A percentile compares a stretch with the other conserved stretches of the same genome.
phyloP scores from a whole-genome alignment of 2,329 filamentous ascomycete genomes.

The Sporothrix schenckii region DNA sequence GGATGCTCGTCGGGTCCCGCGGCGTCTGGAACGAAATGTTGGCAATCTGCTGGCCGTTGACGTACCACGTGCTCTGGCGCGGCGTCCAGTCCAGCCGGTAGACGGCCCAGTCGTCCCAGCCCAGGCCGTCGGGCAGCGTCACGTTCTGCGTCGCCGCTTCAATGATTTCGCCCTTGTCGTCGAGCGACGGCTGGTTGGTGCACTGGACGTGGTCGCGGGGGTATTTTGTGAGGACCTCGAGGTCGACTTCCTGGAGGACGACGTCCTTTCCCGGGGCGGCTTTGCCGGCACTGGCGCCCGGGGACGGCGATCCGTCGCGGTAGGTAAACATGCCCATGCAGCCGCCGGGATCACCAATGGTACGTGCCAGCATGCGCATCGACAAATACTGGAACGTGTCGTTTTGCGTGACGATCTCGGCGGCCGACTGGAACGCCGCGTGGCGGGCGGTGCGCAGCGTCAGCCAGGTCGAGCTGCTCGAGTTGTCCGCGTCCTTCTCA shows the following conservation, averaged over 20 bases:
- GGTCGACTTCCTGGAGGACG: conserved; percentile 54
- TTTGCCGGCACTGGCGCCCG: too few relatives aligned
- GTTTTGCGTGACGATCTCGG: conserved; percentile 51
- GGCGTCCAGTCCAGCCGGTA: conserved; percentile 65
- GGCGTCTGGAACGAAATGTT: conserved; percentile 61
- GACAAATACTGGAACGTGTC: conserved; percentile 48
- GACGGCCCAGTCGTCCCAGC: conserved; percentile 60
- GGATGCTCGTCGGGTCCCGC: conserved; percentile 54
- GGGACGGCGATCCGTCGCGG: conserved; percentile 35
- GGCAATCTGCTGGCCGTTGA: conserved; percentile 55
- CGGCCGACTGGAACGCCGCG: conserved; percentile 50
- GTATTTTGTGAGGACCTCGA: conserved; percentile 57
- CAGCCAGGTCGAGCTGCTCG: conserved; percentile 49
- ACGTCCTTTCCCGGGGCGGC: too few relatives aligned
- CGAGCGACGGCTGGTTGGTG: conserved; percentile 63
- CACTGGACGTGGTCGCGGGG: conserved; percentile 53
- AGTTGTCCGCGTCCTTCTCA: conserved; percentile 46
- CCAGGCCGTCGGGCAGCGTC: conserved; percentile 48
- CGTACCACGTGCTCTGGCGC: conserved; percentile 57
- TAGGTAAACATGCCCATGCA: conserved; percentile 60
- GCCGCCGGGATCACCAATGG: conserved; percentile 52
- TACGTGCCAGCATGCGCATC: conserved; percentile 56
- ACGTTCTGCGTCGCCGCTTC: conserved; percentile 53
- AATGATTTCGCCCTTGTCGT: conserved; percentile 49
- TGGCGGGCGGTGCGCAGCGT: conserved; percentile 54